A percentile compares a stretch with the other conserved stretches of the same genome.
phyloP scores from a whole-genome alignment of 2,329 filamentous ascomycete species.

The Pezicula neosporulosa region DNA sequence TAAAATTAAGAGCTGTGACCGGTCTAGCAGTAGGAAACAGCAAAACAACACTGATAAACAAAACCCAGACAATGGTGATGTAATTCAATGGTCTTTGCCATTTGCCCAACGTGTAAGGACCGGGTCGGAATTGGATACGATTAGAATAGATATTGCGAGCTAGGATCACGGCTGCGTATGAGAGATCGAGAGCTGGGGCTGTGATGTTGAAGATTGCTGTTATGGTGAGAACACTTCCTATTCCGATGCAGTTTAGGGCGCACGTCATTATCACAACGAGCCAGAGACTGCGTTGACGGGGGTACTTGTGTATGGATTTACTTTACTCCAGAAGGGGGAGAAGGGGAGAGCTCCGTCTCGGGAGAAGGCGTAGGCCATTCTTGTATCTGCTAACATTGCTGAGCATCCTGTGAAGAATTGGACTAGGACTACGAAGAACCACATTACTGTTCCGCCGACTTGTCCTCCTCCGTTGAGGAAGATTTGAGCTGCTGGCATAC shows the following conservation, averaged over 20 bases:
- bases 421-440: slow-evolving; percentile 58
- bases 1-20: slow-evolving; percentile 46
- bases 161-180: slow-evolving; percentile 58
- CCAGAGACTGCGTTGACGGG: slow-evolving; percentile 62
- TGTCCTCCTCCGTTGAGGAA: slow-evolving; percentile 57
- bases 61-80: slow-evolving; percentile 56
- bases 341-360: slow-evolving; percentile 59
- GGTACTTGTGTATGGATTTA: slow-evolving; percentile 51
- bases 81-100: slow-evolving; percentile 53
- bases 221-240: slow-evolving; percentile 47
- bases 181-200: slow-evolving; percentile 47
- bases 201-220: slow-evolving; percentile 50
- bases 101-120: slow-evolving; percentile 52
- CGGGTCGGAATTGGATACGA: slow-evolving; percentile 27
- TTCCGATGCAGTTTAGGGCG: slow-evolving; percentile 46
- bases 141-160: slow-evolving; percentile 30
- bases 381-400: slow-evolving; percentile 60
- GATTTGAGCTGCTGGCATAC: slow-evolving; percentile 55
- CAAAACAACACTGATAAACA: slow-evolving; percentile 59
- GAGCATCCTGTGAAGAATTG: slow-evolving; percentile 63
- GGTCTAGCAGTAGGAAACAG: slow-evolving; percentile 47
- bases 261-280: slow-evolving; percentile 56
- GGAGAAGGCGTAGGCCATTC: slow-evolving; percentile 60
- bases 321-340: slow-evolving; percentile 49
- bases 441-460: slow-evolving; percentile 55